A percentile compares a stretch with the other conserved stretches of the same genome.
phyloP scores from a whole-genome alignment of 768 basidiomycete genomes.

The Rubroboletus satanas region DNA sequence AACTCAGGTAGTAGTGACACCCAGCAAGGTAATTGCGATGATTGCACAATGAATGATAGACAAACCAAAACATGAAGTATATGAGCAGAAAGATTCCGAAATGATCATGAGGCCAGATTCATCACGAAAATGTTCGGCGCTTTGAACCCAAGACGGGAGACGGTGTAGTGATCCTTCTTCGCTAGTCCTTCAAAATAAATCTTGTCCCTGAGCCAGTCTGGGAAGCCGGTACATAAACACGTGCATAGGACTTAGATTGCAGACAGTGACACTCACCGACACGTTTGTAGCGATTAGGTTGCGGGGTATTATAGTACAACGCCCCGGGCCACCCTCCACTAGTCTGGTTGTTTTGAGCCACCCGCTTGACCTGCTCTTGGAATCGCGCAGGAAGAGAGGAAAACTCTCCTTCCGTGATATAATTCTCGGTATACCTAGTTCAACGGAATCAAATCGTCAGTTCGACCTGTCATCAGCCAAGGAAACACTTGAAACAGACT shows the following conservation, averaged over 20 bases:
- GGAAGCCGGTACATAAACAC: neutral
- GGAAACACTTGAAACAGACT: slow-evolving; percentile 45
- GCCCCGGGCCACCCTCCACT: slow-evolving; percentile 33
- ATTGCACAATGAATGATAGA: slow-evolving; percentile 2
- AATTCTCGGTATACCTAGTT: slow-evolving; percentile 63
- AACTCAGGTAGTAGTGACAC: neutral
- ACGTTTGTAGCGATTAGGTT: slow-evolving; percentile 51
- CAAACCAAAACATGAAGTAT: slow-evolving; percentile 9
- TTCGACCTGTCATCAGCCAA: neutral
- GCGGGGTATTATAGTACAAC: slow-evolving; percentile 46
- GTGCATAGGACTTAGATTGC: neutral
- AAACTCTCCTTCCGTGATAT: slow-evolving; percentile 66
- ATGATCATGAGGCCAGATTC: slow-evolving; percentile 47
- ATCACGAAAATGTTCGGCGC: slow-evolving; percentile 80
- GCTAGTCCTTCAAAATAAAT: slow-evolving; percentile 63
- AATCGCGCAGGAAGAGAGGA: slow-evolving; percentile 53
- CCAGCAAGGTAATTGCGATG: neutral
- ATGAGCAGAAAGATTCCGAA: neutral
- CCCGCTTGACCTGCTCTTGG: slow-evolving; percentile 70
- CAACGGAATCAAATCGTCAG: slow-evolving; percentile 9
- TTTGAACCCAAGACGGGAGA: slow-evolving; percentile 62
- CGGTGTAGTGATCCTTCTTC: slow-evolving; percentile 58
- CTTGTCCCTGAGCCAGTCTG: slow-evolving; percentile 77
- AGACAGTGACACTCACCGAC: slow-evolving; percentile 47
- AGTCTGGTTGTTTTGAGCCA: slow-evolving; percentile 40